A percentile compares a stretch with the other conserved stretches of the same genome.
These are phyloP conservation scores for Chlorociboria aeruginascens DNA, from an alignment of 495 filamentous ascomycete genomes.

Conservation along the genomic window DNA sequence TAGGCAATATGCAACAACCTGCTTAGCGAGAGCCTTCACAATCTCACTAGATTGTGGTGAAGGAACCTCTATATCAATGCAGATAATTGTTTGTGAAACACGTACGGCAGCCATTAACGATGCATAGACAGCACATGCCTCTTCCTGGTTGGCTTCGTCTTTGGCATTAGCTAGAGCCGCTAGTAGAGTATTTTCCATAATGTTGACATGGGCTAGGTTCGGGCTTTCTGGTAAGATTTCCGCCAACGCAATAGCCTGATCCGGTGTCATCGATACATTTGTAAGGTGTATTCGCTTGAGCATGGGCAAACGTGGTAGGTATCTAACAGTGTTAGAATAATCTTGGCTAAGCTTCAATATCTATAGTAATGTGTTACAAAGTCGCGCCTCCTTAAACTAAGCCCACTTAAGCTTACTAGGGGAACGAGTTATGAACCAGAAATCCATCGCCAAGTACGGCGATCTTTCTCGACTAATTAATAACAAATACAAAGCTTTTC, in stretches of 20 bases:
- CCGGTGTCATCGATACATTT: conserved; percentile 74
- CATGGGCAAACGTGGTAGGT: conserved; percentile 66
- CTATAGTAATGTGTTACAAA: too few relatives aligned
- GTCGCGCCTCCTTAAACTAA: too few relatives aligned
- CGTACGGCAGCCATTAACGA: conserved; percentile 82
- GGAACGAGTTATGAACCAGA: too few relatives aligned
- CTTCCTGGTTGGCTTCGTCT: conserved; percentile 67
- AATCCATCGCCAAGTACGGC: too few relatives aligned
- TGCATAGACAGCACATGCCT: conserved; percentile 87
- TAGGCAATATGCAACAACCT: conserved; percentile 87
- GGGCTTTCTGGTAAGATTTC: conserved; percentile 80
- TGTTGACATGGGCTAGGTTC: conserved; percentile 75
- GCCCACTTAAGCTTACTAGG: too few relatives aligned
- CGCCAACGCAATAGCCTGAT: conserved; percentile 78
- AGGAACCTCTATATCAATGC: conserved; percentile 86
- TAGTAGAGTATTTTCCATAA: conserved; percentile 72
- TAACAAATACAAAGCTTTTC: too few relatives aligned
- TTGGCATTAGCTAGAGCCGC: conserved; percentile 51
- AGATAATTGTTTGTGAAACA: conserved; percentile 71
- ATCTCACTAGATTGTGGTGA: conserved; percentile 67
- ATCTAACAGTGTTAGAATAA: conserved; percentile 30
- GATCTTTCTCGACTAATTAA: too few relatives aligned
- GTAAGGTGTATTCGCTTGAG: conserved; percentile 80
- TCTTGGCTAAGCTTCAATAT: neutral
- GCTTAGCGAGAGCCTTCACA: conserved; percentile 83